phyloP scores from a whole-genome alignment of 345 rosid species.

The Hevea brasiliensis region DNA sequence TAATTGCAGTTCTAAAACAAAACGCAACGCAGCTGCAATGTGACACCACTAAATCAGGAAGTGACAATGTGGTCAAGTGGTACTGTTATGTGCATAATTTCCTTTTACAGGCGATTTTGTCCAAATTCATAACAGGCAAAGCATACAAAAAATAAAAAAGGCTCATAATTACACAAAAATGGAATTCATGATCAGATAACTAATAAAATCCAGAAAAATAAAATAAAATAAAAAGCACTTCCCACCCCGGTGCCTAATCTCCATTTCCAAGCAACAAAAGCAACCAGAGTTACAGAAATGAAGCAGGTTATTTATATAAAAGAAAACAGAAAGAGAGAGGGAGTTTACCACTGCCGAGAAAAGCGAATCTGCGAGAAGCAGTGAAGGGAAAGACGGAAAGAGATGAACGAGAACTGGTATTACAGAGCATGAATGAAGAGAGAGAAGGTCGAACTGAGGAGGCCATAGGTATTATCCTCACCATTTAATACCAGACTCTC shows the following conservation, averaged over 20 bases:
- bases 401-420: conserved; percentile 39
- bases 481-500: conserved; percentile 26
- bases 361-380: conserved; percentile 45
- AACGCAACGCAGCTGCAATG: background rate
- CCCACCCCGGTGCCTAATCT: too few relatives aligned
- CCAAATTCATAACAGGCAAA: background rate
- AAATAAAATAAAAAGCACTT: background rate
- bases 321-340: background rate
- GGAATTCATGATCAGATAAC: background rate
- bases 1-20: conserved; percentile 1
- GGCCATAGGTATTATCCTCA: conserved; percentile 74
- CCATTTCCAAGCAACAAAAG: background rate
- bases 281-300: background rate
- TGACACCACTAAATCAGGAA: background rate
- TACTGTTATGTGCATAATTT: background rate
- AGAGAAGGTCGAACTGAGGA: conserved; percentile 77
- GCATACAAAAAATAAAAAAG: background rate
- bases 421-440: conserved; percentile 43
- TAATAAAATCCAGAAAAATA: background rate
- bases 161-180: background rate
- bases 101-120: background rate
- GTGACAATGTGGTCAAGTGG: background rate
- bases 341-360: conserved; percentile 47
- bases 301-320: background rate
- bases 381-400: conserved; percentile 29